Base-by-base conservation (phyloP, 1,284 basidiomycete species). In the Rhodofomes roseus region DNA sequence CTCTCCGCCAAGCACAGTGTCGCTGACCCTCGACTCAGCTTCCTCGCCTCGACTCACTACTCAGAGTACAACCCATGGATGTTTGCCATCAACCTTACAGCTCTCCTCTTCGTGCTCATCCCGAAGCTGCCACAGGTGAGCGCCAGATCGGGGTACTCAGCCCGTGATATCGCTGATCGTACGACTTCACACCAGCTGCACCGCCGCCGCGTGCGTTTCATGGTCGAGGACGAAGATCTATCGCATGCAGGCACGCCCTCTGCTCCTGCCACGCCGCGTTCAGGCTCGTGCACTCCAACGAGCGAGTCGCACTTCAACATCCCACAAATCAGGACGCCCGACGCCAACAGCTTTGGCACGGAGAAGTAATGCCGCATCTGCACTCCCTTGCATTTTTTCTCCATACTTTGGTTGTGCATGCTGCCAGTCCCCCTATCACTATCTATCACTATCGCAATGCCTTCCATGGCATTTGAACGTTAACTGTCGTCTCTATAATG, bases 11-110 rank as follows among this genome's bases (percentile, higher is more conserved):
- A 44, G 23, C 12, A 16, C 5, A 29, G 4, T 39, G 37, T 25
- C 23, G 16, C 46, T 48, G 25, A 48, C 22, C 5, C 54, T 60
- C 55, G 36, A 43, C 22, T 25, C 48, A 97, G 96, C 37, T 99
- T 99, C 78, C 83, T 99, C 52, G 87, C 94, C 57, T 98, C 96
- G 23, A 99, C 97, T 0, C 96, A 99, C 74, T 99, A 98, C 80
- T 98, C 96, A 52, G 91, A 95, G 70, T 96, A 96, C 71, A 87
- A 97, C 68, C 94, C 93, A 22, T 92, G 89, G 81, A 73, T 97
- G 43, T 99, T 99, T 72, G 87, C 91, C 23, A 79, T 99, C 71
- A 99, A 99, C 73, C 83, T 99, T 64, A 81, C 87, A 2, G 92
- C 93, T 1, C 83, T 97, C 31, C 78, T 96, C 37, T 78, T 94